Base-by-base conservation (phyloP, 2,329 filamentous ascomycete genomes). In the Eutypa lata region DNA sequence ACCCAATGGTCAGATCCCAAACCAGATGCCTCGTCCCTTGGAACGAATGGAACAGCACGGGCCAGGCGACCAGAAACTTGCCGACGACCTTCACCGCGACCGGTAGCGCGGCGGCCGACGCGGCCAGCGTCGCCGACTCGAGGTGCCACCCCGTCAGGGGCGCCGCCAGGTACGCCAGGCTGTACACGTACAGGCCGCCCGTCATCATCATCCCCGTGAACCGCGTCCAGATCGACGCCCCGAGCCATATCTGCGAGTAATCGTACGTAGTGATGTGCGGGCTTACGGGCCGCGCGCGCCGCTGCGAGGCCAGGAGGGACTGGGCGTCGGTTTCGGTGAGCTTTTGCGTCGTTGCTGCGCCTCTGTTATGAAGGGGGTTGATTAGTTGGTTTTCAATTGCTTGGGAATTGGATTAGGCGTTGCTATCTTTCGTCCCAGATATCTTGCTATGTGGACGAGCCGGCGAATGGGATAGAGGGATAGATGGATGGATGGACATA, bases 231-330 rank as follows among this genome's bases (percentile, higher is more conserved):
- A 81, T 79, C 53, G 78, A 84, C 63, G 85, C 86, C 62, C 81
- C 80, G 72, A 90, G 87, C 87, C 87, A 96, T 64, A 90, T 94
- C 75, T 97, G 89, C 73, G 90, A 85, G 55, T 88, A 83, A 71
- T 84, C 82, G 85, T 97, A 97, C 82, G 95, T 92, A 67, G 76
- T 71, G 58, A 97, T 83, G 70, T 97, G 91, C 51, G 92, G 92
- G 45, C 90, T 82, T 64, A 96, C 80, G 68, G 92, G 92, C 49
- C 92, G 92, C 67, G 81, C 74, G 52, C 87, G 80, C 65, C 92
- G 92, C 79, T 97, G 92, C 67, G 84, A 77, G 65, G 82, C 86
- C 68, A 97, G 90, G 73, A 96, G 83, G 61, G 81, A 69, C 59
- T 81, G 65, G 59, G 73, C 82, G 56, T 87, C 77, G 50, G 71